Conservation (phyloP, 2,329 filamentous ascomycete species). For the Macrophomina phaseolina region DNA sequence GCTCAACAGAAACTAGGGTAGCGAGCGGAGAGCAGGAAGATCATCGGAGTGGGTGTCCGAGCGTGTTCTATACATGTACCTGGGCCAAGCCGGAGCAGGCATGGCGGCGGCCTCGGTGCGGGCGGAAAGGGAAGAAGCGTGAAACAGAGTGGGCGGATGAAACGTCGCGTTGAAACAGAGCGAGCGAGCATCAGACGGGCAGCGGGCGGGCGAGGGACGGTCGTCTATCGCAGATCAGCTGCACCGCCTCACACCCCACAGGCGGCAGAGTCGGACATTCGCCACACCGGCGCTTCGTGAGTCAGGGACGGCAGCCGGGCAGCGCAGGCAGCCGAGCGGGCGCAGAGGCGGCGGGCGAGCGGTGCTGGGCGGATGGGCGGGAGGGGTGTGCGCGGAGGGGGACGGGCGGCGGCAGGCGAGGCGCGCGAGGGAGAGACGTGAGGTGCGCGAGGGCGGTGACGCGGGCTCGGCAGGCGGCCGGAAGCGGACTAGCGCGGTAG, state of each 20-base stretch:
- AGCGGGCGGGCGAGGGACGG: background rate
- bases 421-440: background rate
- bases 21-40: conserved; percentile 13
- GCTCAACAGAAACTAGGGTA: background rate
- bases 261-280: background rate
- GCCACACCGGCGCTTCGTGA: conserved; percentile 4
- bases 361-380: conserved; percentile 14
- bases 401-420: background rate
- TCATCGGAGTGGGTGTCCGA: background rate
- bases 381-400: background rate
- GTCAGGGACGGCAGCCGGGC: background rate
- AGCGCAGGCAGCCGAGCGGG: conserved; percentile 10
- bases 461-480: background rate
- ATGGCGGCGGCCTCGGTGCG: background rate
- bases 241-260: conserved; percentile 25
- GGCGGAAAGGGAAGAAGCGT: background rate
- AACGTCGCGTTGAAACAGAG: conserved; percentile 24
- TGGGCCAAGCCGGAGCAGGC: background rate
- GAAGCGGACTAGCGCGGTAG: conserved; percentile 2
- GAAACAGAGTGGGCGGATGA: conserved; percentile 20
- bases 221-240: conserved; percentile 24
- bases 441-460: conserved; percentile 14
- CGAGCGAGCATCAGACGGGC: conserved; percentile 1
- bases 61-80: conserved; percentile 20
- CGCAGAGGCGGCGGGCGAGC: conserved; percentile 1